Base-by-base conservation (phyloP, 139 green algal genomes). In the Mychonastes homosphaera region DNA sequence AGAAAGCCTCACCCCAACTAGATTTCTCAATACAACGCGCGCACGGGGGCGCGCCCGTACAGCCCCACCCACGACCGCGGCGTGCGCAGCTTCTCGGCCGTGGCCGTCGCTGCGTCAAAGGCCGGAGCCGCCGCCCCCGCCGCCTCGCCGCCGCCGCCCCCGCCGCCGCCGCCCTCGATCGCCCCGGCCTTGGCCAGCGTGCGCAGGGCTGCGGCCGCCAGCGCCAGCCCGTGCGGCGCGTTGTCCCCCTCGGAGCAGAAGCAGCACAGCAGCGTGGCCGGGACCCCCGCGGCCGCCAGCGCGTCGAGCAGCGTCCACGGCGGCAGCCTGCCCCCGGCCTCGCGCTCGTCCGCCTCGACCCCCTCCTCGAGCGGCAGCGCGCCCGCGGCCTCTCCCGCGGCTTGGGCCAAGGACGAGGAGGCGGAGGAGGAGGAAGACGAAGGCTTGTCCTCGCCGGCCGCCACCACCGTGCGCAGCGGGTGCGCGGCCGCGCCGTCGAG, bases 171-270 rank as follows among this genome's bases (percentile, higher is more conserved):
- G 38, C 46, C 18, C n/a, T n/a, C n/a, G n/a, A n/a, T n/a, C n/a
- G n/a, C n/a, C n/a, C n/a, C n/a, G n/a, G n/a, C n/a, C n/a, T n/a
- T n/a, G n/a, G n/a, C 36, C 57, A 78, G 50, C 50, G 72, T 13
- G 30, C 9, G 5, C 49, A 70, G 27, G 34, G 49, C 47, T 1
- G 19, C 28, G 1, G 15, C 40, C 3, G 74, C 74, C 40, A 86
- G 18, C 3, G 3, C 7, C 40, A 78, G 13, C 0, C 57, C 80
- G 47, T 87, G 75, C 16, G 39, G 30, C 15, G 67, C 30, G 47
- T 87, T 87, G 47, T 87, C 80, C 4, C 78, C 80, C 54, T 87
- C 80, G 3, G 65, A 29, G 3, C 57, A 62, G 52, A 84, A 87
- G 21, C 57, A 69, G 6, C 68, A 56, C 13, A 87, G 43, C 23